phyloP scores from a whole-genome alignment of 805 yeast genomes.

The Kodamaea laetipori region DNA sequence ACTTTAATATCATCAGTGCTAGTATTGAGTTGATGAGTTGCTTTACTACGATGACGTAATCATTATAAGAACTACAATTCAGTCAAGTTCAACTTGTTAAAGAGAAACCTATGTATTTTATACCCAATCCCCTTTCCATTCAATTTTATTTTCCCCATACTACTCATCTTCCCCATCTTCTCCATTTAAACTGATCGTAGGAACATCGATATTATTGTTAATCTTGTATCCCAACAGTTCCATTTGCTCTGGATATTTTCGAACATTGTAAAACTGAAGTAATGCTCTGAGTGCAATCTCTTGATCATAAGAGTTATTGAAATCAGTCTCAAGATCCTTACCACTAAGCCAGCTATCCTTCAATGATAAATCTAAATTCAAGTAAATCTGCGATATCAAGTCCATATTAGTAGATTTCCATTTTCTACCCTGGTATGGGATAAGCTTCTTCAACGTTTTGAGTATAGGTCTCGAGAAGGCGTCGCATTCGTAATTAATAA shows the following conservation, averaged over 20 bases:
- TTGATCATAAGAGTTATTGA: slow-evolving; percentile 77
- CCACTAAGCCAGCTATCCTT: slow-evolving; percentile 90
- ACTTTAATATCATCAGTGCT: too few species aligned
- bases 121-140: too few species aligned
- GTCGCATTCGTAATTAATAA: slow-evolving; percentile 59
- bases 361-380: slow-evolving; percentile 69
- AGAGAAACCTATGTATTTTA: too few species aligned
- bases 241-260: slow-evolving; percentile 57
- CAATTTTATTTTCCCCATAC: too few species aligned
- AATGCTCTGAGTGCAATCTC: slow-evolving; percentile 82
- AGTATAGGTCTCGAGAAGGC: slow-evolving; percentile 69
- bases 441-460: slow-evolving; percentile 71
- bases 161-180: slow-evolving; percentile 20
- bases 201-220: slow-evolving; percentile 25
- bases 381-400: slow-evolving; percentile 79
- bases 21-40: too few species aligned
- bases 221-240: slow-evolving; percentile 56
- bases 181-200: slow-evolving; percentile 20
- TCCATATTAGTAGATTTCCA: slow-evolving; percentile 96
- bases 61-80: too few species aligned
- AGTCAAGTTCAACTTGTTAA: too few species aligned
- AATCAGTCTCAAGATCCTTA: slow-evolving; percentile 70
- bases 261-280: slow-evolving; percentile 71
- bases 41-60: too few species aligned
- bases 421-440: slow-evolving; percentile 90